A percentile compares a stretch with the other conserved stretches of the same genome.
phyloP scores from a whole-genome alignment of 73 alveolate species.

The Uronychia binucleata region DNA sequence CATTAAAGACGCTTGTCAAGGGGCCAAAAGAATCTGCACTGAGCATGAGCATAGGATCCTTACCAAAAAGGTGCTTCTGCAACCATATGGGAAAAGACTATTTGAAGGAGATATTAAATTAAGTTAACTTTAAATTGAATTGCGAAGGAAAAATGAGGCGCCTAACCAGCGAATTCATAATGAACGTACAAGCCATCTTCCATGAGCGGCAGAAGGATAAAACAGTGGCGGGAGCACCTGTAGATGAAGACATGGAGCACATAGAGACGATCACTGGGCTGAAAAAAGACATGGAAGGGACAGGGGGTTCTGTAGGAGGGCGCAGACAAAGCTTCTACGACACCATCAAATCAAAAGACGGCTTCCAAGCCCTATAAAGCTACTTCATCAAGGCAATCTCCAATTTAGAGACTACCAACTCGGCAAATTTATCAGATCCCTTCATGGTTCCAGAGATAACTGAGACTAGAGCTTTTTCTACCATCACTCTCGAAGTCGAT shows the following conservation, averaged over 20 bases:
- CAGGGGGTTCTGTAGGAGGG: background rate
- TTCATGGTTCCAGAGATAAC: background rate
- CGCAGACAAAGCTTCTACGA: background rate
- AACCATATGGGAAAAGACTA: background rate
- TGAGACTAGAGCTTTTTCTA: background rate
- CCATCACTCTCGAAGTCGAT: background rate
- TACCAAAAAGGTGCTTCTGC: background rate
- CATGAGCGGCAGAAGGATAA: background rate
- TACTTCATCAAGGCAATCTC: background rate
- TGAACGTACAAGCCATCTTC: background rate
- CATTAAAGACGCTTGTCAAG: too few relatives aligned
- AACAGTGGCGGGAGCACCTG: background rate
- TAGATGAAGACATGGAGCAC: background rate
- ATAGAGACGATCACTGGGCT: background rate
- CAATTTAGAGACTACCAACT: background rate
- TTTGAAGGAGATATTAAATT: background rate
- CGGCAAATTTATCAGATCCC: background rate
- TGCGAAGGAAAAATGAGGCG: background rate
- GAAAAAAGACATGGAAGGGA: background rate
- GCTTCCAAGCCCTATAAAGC: background rate
- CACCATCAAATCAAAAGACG: background rate
- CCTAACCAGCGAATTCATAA: background rate
- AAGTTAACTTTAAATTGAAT: background rate
- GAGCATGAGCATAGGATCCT: too few relatives aligned
- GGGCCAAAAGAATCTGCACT: too few relatives aligned